Conservation (phyloP, 1,284 basidiomycete genomes). For the Sanghuangporus sanghuang region DNA sequence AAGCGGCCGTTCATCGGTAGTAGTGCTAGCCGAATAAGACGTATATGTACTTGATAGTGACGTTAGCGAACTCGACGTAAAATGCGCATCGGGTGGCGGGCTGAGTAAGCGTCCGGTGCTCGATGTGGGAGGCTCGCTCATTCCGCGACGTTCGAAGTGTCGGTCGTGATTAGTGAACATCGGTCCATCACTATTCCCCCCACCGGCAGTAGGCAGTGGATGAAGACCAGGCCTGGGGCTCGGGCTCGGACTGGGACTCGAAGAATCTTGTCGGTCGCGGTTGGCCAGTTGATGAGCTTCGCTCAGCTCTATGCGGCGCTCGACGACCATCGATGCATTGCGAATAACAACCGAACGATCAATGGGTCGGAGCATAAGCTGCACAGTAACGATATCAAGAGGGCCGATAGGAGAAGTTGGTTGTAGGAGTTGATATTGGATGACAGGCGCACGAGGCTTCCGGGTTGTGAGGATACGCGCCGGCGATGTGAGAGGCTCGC, state of each 20-base stretch:
- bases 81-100: not conserved
- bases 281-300: constrained; percentile 22
- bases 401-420: constrained; percentile 36
- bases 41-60: constrained; percentile 10
- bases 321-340: constrained; percentile 31
- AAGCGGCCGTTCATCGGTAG: constrained; percentile 12
- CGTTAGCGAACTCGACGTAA: constrained; percentile 2
- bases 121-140: not conserved
- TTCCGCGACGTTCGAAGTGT: not conserved
- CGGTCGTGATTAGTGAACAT: constrained; percentile 2
- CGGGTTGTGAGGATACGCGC: constrained; percentile 29
- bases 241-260: constrained; percentile 27
- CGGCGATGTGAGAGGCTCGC: constrained; percentile 27
- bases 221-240: constrained; percentile 28
- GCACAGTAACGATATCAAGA: constrained; percentile 34
- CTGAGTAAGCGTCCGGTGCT: not conserved
- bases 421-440: constrained; percentile 32
- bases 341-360: constrained; percentile 30
- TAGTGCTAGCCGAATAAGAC: constrained; percentile 1
- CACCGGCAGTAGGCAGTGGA: not conserved
- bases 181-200: not conserved
- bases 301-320: constrained; percentile 33
- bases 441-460: constrained; percentile 30
- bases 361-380: constrained; percentile 31
- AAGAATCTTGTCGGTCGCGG: constrained; percentile 25